Evolutionary conservation across 345 rosid species (phyloP), one percentile per base, ranked within the genome.

Genomic region (Mangifera indica): DNA sequence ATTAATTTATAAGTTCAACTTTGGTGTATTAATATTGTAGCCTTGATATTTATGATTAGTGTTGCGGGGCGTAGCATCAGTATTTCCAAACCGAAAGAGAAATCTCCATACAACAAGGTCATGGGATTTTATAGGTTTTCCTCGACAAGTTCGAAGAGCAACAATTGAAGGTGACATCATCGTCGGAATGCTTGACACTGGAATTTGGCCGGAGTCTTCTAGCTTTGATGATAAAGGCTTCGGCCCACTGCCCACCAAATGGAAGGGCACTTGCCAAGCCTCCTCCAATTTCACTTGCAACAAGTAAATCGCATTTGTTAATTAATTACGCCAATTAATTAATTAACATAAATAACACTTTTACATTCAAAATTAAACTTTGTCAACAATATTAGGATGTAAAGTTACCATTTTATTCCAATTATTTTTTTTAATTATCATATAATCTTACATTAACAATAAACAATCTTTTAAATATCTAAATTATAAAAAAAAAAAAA

Each of bases 191-290:
- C 1, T 76, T 3, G 77, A 64, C 60, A 29, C 78, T 11, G 76
- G 70, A 44, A 65, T 78, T 24, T 78, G 81, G 81, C 81, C 81
- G 4, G 69, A 70, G 29, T 70, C 72, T 1, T 65, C 66, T n/a
- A 78, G 81, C 63, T 78, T 78, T 62, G 70, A 63, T 18, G 76
- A 71, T 60, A 5, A n/a, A 29, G 81, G 81, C 6, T 66, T 74
- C 32, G 69, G 76, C 32, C 75, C 76, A 7, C 81, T 76, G 1
- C 81, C 81, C 1, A 24, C 45, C 53, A 70, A 74, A 71, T 78
- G 76, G 81, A 74, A 54, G 25, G 79, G 72, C 67, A 63, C 46
- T 13, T 76, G 79, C 52, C 71, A 64, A 64, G 71, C 58, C 32
- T 63, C 74, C 3, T 8, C 75, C 67, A 71, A 65, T 65, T 72